Percentiles rank a stretch among this genome's conserved stretches.
Conservation (phyloP, 768 basidiomycete species). For the Hortiboletus campestris region DNA sequence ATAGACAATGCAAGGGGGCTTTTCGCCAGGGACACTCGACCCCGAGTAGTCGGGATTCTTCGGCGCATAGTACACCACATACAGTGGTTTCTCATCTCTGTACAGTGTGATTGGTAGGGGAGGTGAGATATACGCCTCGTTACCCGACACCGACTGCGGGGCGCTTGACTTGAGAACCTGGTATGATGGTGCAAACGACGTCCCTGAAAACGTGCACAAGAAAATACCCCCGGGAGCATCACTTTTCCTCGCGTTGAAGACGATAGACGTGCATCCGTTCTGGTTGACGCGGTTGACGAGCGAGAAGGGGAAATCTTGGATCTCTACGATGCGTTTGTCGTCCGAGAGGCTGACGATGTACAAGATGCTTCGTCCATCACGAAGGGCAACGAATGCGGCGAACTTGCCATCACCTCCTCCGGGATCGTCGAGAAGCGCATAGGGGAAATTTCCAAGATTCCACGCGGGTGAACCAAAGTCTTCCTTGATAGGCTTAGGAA, state of each 20-base stretch:
- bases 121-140: conserved; percentile 40
- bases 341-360: conserved; percentile 31
- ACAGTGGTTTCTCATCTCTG: conserved; percentile 40
- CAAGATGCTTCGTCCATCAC: conserved; percentile 34
- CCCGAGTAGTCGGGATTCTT: conserved; percentile 59
- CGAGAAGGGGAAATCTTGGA: conserved; percentile 35
- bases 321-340: conserved; percentile 25
- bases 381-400: conserved; percentile 32
- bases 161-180: conserved; percentile 26
- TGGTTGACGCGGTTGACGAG: conserved; percentile 23
- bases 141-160: conserved; percentile 6
- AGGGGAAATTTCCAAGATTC: conserved; percentile 47
- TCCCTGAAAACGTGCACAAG: conserved; percentile 24
- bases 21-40: conserved; percentile 45
- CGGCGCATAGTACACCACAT: conserved; percentile 68
- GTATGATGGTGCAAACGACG: conserved; percentile 24
- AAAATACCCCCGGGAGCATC: conserved; percentile 34
- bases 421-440: conserved; percentile 42
- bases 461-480: conserved; percentile 64
- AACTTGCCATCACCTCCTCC: conserved; percentile 16
- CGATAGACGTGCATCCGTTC: conserved; percentile 23
- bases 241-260: conserved; percentile 34
- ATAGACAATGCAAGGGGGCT: conserved; percentile 64
- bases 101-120: conserved; percentile 48
- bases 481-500: conserved; percentile 43